phyloP scores from a whole-genome alignment of 768 basidiomycete genomes.

The Mycena kentingensis region DNA sequence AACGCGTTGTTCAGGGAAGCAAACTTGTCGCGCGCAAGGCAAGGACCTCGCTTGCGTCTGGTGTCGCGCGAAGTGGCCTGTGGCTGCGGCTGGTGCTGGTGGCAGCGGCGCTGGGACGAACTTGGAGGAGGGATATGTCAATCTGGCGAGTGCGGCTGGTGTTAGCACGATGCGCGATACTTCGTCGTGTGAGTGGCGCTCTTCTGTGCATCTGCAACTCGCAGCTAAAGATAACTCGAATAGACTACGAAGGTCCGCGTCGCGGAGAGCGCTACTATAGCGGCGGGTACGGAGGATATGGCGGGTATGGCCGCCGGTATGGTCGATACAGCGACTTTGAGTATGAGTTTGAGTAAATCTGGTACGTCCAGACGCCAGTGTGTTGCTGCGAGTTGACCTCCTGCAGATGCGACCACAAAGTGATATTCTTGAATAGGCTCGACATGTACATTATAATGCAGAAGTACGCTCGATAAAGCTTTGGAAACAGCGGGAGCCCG shows the following conservation, averaged over 20 bases:
- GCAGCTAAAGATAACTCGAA: neutral
- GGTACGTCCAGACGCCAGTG: too few relatives aligned
- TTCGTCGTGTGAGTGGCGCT: slow-evolving; percentile 55
- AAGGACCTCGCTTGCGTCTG: slow-evolving; percentile 69
- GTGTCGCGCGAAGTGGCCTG: slow-evolving; percentile 67
- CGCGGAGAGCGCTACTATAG: slow-evolving; percentile 35
- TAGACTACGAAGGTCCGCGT: slow-evolving; percentile 44
- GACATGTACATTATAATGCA: too few relatives aligned
- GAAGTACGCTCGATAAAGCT: too few relatives aligned
- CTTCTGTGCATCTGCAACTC: neutral
- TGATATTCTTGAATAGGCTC: too few relatives aligned
- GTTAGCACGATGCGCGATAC: slow-evolving; percentile 66
- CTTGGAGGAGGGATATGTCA: slow-evolving; percentile 53
- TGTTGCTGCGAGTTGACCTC: too few relatives aligned
- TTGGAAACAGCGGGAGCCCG: too few relatives aligned
- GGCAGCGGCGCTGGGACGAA: slow-evolving; percentile 20
- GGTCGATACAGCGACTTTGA: neutral
- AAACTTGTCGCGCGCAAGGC: slow-evolving; percentile 34
- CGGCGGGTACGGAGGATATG: slow-evolving; percentile 32
- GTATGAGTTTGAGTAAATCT: neutral
- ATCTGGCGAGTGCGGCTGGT: slow-evolving; percentile 60
- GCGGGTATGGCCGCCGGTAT: slow-evolving; percentile 25
- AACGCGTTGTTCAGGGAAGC: slow-evolving; percentile 33
- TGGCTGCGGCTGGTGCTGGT: slow-evolving; percentile 26
- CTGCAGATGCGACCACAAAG: too few relatives aligned